phyloP scores from a whole-genome alignment of 78 protist species.

The Dictyostelium intermedium region DNA sequence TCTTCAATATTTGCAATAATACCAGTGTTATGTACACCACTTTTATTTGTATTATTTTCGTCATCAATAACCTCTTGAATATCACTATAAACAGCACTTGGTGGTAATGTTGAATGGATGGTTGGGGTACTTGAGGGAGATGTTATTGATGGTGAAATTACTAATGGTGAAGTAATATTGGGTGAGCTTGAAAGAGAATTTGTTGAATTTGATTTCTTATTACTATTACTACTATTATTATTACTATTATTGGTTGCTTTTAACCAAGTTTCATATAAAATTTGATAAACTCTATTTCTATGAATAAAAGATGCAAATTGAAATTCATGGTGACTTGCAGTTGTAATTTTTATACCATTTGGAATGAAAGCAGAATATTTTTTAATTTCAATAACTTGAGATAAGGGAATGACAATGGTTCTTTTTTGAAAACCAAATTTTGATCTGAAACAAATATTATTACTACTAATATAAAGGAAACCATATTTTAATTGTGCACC shows the following conservation, averaged over 20 bases:
- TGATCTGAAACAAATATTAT: conserved; percentile 52
- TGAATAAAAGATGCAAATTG: conserved; percentile 56
- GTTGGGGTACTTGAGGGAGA: not conserved
- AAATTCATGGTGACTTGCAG: conserved; percentile 31
- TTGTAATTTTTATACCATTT: conserved; percentile 50
- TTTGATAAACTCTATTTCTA: conserved; percentile 20
- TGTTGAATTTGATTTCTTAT: not conserved
- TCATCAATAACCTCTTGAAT: not conserved
- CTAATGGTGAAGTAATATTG: not conserved
- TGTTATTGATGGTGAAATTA: not conserved
- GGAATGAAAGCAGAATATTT: conserved; percentile 25
- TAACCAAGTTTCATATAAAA: conserved; percentile 16
- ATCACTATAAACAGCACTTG: not conserved
- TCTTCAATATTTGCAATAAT: not conserved
- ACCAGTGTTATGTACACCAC: not conserved
- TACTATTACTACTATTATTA: not conserved
- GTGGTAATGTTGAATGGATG: not conserved
- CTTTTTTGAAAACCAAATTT: conserved; percentile 60
- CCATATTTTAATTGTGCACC: conserved; percentile 76
- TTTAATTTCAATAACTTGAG: conserved; percentile 4
- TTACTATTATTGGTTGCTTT: not conserved
- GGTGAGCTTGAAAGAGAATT: not conserved
- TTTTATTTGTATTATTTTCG: not conserved
- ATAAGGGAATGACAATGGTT: conserved; percentile 24
- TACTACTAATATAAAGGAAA: conserved; percentile 12